Conservation (phyloP, 345 rosid genomes). For the Gossypium bickii region DNA sequence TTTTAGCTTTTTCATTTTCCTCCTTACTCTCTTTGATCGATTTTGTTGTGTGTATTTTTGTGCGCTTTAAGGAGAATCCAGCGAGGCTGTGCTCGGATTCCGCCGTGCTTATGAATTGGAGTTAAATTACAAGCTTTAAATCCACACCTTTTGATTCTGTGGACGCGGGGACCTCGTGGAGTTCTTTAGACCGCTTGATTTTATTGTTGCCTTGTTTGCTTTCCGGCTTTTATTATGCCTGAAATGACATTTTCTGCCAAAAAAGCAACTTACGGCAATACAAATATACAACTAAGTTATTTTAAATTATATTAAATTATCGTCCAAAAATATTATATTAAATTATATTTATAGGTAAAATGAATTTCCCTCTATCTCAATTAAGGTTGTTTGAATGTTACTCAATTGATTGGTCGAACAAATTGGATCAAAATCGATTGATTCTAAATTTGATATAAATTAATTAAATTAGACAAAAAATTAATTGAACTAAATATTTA, state of each 20-base stretch:
- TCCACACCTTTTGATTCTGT: conserved; percentile 34
- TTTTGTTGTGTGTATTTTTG: background rate
- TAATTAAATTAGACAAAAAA: no score
- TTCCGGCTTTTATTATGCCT: background rate
- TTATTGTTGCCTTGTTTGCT: background rate
- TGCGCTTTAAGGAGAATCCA: conserved; percentile 28
- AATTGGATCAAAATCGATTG: no score
- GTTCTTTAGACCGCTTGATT: conserved; percentile 18
- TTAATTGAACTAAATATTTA: no score
- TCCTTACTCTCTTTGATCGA: background rate
- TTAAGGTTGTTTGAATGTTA: no score
- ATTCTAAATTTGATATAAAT: no score
- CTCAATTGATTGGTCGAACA: fast-evolving
- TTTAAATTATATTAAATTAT: no score
- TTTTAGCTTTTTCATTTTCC: background rate
- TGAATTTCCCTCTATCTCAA: no score
- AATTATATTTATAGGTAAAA: no score
- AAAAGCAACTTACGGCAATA: background rate
- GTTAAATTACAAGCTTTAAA: conserved; percentile 23
- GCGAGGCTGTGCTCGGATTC: conserved; percentile 37
- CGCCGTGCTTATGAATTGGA: conserved; percentile 24
- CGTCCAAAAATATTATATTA: no score
- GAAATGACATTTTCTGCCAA: background rate
- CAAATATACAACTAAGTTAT: no score
- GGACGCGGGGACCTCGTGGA: conserved; percentile 17